Base-by-base conservation (phyloP, 2,329 filamentous ascomycete genomes). In the Trichoderma endophyticum region DNA sequence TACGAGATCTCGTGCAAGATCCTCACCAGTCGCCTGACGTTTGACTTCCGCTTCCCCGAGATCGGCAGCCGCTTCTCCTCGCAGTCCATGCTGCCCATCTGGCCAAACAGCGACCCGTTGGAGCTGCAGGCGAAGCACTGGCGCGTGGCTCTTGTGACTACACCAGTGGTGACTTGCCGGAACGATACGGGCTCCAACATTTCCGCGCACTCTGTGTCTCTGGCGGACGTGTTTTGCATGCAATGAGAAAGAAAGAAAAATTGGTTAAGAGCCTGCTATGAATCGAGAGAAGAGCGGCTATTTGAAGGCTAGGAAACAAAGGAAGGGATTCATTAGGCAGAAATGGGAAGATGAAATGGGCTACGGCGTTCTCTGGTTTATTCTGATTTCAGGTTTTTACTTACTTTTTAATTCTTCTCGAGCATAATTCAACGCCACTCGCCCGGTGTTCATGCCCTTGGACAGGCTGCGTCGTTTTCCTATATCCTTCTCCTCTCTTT, bases 71-170 rank as follows among this genome's bases (percentile, higher is more conserved):
- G 85, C 75, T 89, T 86, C 80, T 82, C 78, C 18, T 81, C 81
- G 71, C 81, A 85, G 74, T 82, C 80, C 74, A 89, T 86, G 84
- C 79, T 80, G 60, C 83, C 74, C 69, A 81, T 86, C 73, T 86
- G 86, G 78, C 81, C 82, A 28, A 74, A 77, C 43, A 75, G 80
- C 32, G 81, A 84, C 43, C 80, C 83, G 0, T 77, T 81, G 70
- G 80, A 84, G 66, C 78, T 89, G 24, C 86, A 88, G 79, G 79
- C 82, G 6, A 82, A 82, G 75, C 86, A 88, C 75, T 85, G 82
- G 79, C 84, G 87, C 6, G 78, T 89, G n/a, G 84, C 85, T 68
- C 81, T 88, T 2, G 85, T 87, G 32, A 84, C 87, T 6, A 88
- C 87, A 0, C 87, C 87, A 1, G 83, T 85, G 9, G 83, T 89